Percentiles rank a stretch among this genome's conserved stretches.
These are phyloP conservation scores for Boletellus emodensis DNA, from an alignment of 768 basidiomycete species.

Conservation along the genomic window DNA sequence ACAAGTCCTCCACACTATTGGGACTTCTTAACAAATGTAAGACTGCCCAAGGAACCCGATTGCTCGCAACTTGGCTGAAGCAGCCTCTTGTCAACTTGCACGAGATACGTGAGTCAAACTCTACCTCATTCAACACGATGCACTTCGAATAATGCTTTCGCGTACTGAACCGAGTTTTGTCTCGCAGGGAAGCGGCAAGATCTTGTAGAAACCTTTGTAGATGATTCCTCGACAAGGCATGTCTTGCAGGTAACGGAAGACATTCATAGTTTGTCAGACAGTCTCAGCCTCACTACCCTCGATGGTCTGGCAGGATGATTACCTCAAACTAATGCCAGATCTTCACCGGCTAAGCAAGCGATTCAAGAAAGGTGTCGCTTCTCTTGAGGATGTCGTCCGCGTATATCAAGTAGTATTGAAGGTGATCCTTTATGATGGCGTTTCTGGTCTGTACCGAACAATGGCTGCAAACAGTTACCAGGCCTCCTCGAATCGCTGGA, in stretches of 20 bases:
- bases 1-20: conserved; percentile 82
- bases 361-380: conserved; percentile 79
- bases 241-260: conserved; percentile 61
- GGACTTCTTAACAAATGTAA: conserved; percentile 94
- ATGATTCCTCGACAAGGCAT: conserved; percentile 68
- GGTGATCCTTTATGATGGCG: conserved; percentile 35
- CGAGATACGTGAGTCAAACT: conserved; percentile 68
- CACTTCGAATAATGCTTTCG: too few relatives aligned
- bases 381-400: conserved; percentile 91
- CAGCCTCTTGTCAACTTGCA: conserved; percentile 94
- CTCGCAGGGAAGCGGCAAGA: conserved; percentile 74
- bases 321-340: conserved; percentile 89
- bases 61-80: conserved; percentile 90
- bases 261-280: not conserved
- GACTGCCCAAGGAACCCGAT: conserved; percentile 86
- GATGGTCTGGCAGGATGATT: conserved; percentile 61
- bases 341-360: conserved; percentile 88
- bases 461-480: conserved; percentile 51
- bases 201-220: conserved; percentile 81
- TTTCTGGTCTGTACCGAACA: not conserved
- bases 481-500: conserved; percentile 68
- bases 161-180: not conserved
- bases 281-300: not conserved
- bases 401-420: conserved; percentile 91
- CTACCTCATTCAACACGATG: not conserved